Conservation (phyloP, 2,329 filamentous ascomycete genomes). For the Phoma sp. region DNA sequence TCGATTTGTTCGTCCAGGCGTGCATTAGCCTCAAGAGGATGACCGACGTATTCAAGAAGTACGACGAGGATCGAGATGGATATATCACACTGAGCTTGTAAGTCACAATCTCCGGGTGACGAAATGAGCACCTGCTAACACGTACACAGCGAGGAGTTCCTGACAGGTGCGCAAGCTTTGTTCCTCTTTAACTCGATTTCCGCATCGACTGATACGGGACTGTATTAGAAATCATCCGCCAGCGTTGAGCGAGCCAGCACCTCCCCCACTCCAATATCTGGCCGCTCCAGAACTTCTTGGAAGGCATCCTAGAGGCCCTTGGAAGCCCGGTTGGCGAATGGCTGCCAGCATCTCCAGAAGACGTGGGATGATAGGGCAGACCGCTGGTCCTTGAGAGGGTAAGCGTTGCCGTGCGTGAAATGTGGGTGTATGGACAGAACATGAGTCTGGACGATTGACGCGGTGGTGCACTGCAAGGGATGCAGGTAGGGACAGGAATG, state of each 20-base stretch:
- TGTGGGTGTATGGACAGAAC: no score
- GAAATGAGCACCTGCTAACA: not conserved
- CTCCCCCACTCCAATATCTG: not conserved
- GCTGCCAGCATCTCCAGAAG: not conserved
- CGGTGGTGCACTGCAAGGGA: no score
- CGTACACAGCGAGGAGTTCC: conserved; percentile 57
- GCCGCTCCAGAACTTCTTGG: not conserved
- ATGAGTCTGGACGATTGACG: no score
- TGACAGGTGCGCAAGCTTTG: conserved; percentile 63
- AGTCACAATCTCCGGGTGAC: conserved; percentile 37
- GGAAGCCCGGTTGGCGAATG: not conserved
- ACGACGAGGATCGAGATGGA: conserved; percentile 94
- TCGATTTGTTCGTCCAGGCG: conserved; percentile 96
- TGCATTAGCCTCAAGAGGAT: conserved; percentile 97
- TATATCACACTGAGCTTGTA: conserved; percentile 70
- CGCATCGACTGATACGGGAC: conserved; percentile 58
- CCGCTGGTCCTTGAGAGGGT: not conserved
- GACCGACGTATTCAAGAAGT: conserved; percentile 99
- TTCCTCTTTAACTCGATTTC: conserved; percentile 63
- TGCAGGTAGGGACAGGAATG: no score
- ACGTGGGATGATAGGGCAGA: not conserved
- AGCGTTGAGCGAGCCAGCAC: conserved; percentile 34
- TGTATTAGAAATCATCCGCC: conserved; percentile 57
- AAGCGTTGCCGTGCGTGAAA: no score
- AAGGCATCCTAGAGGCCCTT: not conserved